Evolutionary conservation across 2,329 filamentous ascomycete species (phyloP).

Genomic region (Aquanectria penicillioides): DNA sequence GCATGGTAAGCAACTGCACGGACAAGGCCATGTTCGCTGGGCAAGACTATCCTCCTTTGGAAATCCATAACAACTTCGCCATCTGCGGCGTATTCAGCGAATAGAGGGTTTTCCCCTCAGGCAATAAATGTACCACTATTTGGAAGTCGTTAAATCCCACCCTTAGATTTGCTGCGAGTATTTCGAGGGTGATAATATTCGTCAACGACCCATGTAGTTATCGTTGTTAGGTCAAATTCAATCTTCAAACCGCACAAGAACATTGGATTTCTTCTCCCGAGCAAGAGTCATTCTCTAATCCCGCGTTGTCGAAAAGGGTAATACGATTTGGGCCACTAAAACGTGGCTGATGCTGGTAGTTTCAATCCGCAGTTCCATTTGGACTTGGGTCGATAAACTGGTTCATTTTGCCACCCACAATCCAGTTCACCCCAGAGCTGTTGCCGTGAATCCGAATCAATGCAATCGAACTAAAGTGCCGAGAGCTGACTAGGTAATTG

Average conservation of each 20-base stretch:
- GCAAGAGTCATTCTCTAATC: conserved; percentile 1
- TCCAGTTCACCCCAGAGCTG: conserved; percentile 5
- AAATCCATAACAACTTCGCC: conserved; percentile 7
- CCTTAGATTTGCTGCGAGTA: not conserved
- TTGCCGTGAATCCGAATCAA: not conserved
- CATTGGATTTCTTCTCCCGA: not conserved
- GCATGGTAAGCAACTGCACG: not conserved
- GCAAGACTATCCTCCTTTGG: not conserved
- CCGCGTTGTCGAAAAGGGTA: conserved; percentile 6
- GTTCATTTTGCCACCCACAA: not conserved
- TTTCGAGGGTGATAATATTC: conserved; percentile 10
- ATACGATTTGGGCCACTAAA: conserved; percentile 2
- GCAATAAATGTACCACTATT: conserved; percentile 4
- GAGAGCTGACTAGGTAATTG: not conserved
- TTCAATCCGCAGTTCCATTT: not conserved
- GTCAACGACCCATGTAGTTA: conserved; percentile 6
- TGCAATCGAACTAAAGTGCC: conserved; percentile 1
- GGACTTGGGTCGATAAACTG: not conserved
- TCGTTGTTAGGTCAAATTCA: not conserved
- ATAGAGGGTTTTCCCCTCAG: conserved; percentile 10
- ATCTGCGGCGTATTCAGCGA: not conserved
- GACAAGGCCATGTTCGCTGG: not conserved
- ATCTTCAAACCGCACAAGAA: conserved; percentile 10
- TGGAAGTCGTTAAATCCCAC: conserved; percentile 3
- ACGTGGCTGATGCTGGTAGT: conserved; percentile 5